These are phyloP conservation scores for Ascochyta lentis DNA, from an alignment of 2,329 filamentous ascomycete genomes.

Conservation along the genomic window DNA sequence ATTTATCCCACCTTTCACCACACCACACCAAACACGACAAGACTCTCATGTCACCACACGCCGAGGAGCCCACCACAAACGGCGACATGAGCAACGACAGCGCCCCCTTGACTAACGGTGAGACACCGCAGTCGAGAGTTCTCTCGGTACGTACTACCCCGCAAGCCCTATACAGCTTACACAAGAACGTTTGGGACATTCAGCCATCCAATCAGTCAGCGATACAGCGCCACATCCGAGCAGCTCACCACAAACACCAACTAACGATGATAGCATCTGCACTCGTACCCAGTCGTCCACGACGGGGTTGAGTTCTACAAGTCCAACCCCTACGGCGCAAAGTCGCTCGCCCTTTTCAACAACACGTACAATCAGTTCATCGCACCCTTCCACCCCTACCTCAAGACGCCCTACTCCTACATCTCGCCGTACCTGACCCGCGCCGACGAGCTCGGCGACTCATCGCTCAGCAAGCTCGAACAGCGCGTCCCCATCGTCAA, in stretches of 20 bases:
- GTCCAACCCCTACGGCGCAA: constrained; percentile 81
- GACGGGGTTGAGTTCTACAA: constrained; percentile 82
- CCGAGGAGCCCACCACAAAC: constrained; percentile 40
- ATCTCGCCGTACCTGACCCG: constrained; percentile 84
- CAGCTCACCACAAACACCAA: background rate
- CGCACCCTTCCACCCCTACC: constrained; percentile 78
- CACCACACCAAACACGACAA: constrained; percentile 17
- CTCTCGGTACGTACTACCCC: constrained; percentile 44
- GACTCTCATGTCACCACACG: constrained; percentile 43
- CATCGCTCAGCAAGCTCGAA: constrained; percentile 46
- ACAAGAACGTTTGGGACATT: constrained; percentile 7
- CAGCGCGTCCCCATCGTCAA: constrained; percentile 54
- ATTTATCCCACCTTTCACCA: constrained; percentile 11
- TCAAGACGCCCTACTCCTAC: constrained; percentile 80
- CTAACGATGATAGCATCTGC: constrained; percentile 69
- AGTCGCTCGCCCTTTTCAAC: constrained; percentile 77
- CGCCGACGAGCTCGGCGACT: constrained; percentile 66
- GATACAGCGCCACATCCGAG: constrained; percentile 2
- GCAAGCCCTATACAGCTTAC: constrained; percentile 1
- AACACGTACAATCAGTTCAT: constrained; percentile 78
- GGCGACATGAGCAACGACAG: constrained; percentile 41
- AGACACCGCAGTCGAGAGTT: constrained; percentile 48
- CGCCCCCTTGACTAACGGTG: constrained; percentile 49
- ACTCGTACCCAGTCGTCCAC: constrained; percentile 81
- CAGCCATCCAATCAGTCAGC: constrained; percentile 18